These are phyloP conservation scores for Pleurotus pulmonarius DNA, from an alignment of 768 basidiomycete genomes.

Conservation along the genomic window DNA sequence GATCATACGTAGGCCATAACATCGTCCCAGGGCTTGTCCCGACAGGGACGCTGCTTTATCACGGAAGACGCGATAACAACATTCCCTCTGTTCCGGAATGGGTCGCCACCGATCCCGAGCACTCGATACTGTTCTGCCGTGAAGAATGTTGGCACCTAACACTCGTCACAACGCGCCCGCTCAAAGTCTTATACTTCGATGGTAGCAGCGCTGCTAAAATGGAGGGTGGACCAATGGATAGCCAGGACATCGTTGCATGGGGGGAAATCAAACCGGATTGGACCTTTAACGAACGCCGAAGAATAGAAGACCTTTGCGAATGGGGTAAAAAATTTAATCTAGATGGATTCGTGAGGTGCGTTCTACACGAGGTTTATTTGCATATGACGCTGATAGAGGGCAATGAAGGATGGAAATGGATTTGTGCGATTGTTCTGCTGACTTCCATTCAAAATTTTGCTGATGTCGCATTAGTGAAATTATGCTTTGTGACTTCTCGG, in stretches of 20 bases:
- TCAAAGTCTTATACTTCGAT: constrained; percentile 50
- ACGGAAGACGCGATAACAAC: constrained; percentile 12
- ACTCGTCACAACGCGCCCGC: constrained; percentile 28
- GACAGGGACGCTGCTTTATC: constrained; percentile 20
- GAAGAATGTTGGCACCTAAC: constrained; percentile 38
- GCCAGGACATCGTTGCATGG: constrained; percentile 46
- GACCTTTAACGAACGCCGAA: constrained; percentile 24
- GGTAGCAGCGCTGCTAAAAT: constrained; percentile 46
- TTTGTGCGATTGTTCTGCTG: constrained; percentile 30
- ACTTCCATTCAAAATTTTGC: background rate
- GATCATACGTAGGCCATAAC: constrained; percentile 14
- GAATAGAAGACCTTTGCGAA: constrained; percentile 35
- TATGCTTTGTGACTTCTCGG: constrained; percentile 43
- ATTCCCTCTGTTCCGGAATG: constrained; percentile 16
- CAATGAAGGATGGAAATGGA: constrained; percentile 42
- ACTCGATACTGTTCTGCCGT: constrained; percentile 29
- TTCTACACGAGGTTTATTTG: constrained; percentile 15
- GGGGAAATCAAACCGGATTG: constrained; percentile 23
- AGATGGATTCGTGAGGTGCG: constrained; percentile 46
- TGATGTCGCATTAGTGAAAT: constrained; percentile 32
- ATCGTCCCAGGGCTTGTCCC: constrained; percentile 18
- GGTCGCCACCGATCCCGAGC: constrained; percentile 19
- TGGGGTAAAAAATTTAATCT: constrained; percentile 38
- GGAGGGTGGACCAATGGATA: constrained; percentile 36
- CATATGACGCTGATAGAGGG: background rate